Percentiles rank a stretch among this genome's conserved stretches.
These are phyloP conservation scores for Melastoma candidum DNA, from an alignment of 441 rosid species.

Conservation along the genomic window DNA sequence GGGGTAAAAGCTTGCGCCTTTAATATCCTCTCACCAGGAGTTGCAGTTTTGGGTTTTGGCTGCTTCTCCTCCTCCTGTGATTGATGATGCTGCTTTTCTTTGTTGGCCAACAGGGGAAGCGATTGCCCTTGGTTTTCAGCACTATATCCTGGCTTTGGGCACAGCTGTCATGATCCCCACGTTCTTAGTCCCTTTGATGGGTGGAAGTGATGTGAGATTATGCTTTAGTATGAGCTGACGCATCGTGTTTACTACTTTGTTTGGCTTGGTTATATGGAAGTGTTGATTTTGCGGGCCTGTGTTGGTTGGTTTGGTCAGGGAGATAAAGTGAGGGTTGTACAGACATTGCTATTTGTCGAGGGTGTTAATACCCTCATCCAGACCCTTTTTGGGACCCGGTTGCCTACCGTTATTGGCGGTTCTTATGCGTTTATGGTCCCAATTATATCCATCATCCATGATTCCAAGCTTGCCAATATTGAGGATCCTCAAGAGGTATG, in stretches of 20 bases:
- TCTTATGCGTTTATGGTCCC: constrained; percentile 99
- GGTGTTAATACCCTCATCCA: constrained; percentile 92
- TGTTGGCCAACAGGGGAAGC: constrained; percentile 65
- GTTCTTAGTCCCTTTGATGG: constrained; percentile 95
- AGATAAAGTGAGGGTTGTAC: constrained; percentile 95
- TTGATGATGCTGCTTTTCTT: neutral
- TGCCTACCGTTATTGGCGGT: constrained; percentile 94
- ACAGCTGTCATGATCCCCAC: constrained; percentile 99
- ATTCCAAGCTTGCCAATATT: constrained; percentile 64
- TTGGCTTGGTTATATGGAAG: neutral
- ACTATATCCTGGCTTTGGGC: constrained; percentile 91
- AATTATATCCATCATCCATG: constrained; percentile 78
- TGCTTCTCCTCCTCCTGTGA: neutral
- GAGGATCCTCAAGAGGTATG: constrained; percentile 73
- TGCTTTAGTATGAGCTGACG: too few relatives aligned
- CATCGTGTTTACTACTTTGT: neutral
- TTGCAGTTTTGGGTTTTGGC: too few relatives aligned
- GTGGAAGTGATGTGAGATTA: constrained; percentile 73
- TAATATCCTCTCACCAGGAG: neutral
- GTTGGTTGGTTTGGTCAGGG: constrained; percentile 34
- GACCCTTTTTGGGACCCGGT: constrained; percentile 84
- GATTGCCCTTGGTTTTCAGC: constrained; percentile 91
- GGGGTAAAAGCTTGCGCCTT: constrained; percentile 47
- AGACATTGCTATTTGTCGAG: constrained; percentile 85
- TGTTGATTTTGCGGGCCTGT: neutral